Evolutionary conservation across 352 stramenopile species (phyloP), one percentile per base, ranked within the genome.

Genomic region (Plasmopara viticola): DNA sequence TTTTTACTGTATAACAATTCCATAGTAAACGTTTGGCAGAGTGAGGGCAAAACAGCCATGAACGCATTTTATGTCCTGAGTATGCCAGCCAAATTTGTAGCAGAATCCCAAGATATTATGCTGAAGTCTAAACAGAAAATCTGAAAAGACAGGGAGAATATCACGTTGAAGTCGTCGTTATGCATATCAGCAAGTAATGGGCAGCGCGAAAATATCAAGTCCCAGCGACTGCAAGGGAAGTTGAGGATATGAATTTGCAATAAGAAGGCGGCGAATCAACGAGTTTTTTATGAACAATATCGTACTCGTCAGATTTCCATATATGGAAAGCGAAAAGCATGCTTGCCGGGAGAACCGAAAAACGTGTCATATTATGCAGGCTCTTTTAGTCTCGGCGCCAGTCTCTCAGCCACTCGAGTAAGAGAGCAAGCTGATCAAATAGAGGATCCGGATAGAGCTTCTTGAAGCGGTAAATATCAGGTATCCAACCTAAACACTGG

Each of bases 21-120:
- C 44, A 59, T 13, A 59, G 18, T 9, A 52, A 14, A 39, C 48
- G 35, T 10, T 31, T n/a, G n/a, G 6, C 0, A 28, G 35, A 0
- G 25, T 48, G 48, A 48, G 37, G 2, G 38, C 7, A 0, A 14
- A 9, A 25, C 35, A 58, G 9, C 15, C 44, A n/a, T 53, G 30
- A 39, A 53, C 33, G 44, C 51, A 58, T 3, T 29, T 4, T 17
- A 33, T 47, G 9, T 53, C 29, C 2, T 13, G 5, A n/a, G 43
- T 48, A 13, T 33, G 45, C 44, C 45, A 53, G 1, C 38, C 5
- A 14, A 48, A 53, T 14, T 59, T 59, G n/a, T 44, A 53, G 4
- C 52, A 31, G 3, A 59, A 48, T 8, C 15, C 18, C 35, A 30
- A 49, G 0, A 17, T 38, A 25, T 59, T 53, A 15, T 59, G 37